phyloP scores from a whole-genome alignment of 106 monocot species.

The Gastrodia elata region DNA sequence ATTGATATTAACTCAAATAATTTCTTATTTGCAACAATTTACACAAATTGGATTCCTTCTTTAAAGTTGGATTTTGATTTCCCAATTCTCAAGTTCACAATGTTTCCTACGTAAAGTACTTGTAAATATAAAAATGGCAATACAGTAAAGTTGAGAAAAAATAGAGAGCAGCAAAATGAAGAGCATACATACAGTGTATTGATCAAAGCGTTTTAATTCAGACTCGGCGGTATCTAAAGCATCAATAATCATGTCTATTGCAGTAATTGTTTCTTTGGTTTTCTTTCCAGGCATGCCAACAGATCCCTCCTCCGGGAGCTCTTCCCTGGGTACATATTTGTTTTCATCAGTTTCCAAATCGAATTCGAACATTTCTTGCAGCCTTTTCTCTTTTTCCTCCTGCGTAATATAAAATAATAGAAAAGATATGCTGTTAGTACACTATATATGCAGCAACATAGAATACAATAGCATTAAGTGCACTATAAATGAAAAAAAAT shows the following conservation, averaged over 20 bases:
- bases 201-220: constrained; percentile 60
- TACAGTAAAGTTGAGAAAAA: neutral
- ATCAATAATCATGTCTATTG: constrained; percentile 79
- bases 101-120: neutral
- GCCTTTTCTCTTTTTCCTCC: constrained; percentile 92
- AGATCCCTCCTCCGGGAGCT: constrained; percentile 71
- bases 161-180: neutral
- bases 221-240: constrained; percentile 77
- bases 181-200: constrained; percentile 55
- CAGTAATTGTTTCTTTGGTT: constrained; percentile 71
- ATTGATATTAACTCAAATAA: neutral
- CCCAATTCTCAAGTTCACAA: neutral
- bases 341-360: constrained; percentile 59
- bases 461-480: too few species aligned
- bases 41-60: neutral
- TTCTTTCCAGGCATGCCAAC: constrained; percentile 74
- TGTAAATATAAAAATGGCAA: neutral
- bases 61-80: neutral
- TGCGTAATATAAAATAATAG: constrained; percentile 17
- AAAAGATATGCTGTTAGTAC: neutral
- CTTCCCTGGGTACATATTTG: constrained; percentile 67
- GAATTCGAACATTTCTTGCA: constrained; percentile 78
- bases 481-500: too few species aligned
- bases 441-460: neutral
- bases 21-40: neutral